phyloP scores from a whole-genome alignment of 2,329 filamentous ascomycete genomes.

The Stylonectria norvegica region DNA sequence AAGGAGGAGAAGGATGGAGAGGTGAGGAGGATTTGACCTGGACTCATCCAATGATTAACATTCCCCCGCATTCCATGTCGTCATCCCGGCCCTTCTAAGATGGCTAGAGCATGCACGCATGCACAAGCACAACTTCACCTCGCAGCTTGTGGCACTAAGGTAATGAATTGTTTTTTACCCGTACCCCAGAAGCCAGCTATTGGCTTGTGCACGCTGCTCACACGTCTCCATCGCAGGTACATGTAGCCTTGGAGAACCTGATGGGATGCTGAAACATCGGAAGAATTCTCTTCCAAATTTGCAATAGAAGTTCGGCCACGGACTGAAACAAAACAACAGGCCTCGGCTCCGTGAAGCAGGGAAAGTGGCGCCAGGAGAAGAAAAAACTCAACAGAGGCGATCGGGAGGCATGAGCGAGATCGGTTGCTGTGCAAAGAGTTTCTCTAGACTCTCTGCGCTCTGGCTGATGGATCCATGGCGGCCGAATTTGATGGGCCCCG shows the following conservation, averaged over 20 bases:
- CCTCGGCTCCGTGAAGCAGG: not conserved
- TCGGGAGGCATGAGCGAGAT: not conserved
- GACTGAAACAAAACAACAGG: no score
- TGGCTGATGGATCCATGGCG: no score
- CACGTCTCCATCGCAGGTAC: no score
- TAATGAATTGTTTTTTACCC: slow-evolving; percentile 3
- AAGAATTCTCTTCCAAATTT: no score
- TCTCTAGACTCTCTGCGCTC: no score
- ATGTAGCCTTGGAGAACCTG: no score
- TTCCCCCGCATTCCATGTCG: slow-evolving; percentile 35
- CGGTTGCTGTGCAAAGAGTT: not conserved
- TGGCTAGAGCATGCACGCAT: slow-evolving; percentile 19
- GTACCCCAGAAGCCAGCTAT: no score
- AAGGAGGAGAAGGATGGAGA: slow-evolving; percentile 3
- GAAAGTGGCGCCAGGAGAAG: not conserved
- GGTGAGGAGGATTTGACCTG: not conserved
- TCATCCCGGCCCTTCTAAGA: slow-evolving; percentile 28
- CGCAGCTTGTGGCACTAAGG: slow-evolving; percentile 5
- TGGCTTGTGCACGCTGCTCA: no score
- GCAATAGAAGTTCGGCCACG: no score
- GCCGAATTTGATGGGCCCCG: no score
- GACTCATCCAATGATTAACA: slow-evolving; percentile 11
- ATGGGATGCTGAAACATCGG: no score
- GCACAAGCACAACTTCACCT: slow-evolving; percentile 19
- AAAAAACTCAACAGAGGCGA: not conserved